A percentile compares a stretch with the other conserved stretches of the same genome.
These are phyloP conservation scores for Tubosaeta sp. DNA, from an alignment of 768 basidiomycete genomes.

Conservation along the genomic window DNA sequence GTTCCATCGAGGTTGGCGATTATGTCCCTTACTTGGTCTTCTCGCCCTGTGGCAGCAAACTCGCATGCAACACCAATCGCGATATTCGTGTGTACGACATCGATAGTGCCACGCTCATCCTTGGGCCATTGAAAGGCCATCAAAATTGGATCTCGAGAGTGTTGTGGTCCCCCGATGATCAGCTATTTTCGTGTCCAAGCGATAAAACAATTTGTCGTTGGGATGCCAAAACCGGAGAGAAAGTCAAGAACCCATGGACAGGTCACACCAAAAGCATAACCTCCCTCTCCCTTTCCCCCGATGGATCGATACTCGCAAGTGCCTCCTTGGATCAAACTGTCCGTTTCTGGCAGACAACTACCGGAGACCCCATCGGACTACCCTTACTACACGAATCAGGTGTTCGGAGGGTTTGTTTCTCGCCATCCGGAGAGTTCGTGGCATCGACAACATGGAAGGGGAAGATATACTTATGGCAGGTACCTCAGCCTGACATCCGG, in stretches of 20 bases:
- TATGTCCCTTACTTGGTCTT: background rate
- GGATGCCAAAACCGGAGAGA: background rate
- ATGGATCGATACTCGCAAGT: slow-evolving; percentile 9
- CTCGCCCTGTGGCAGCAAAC: background rate
- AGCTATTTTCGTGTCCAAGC: background rate
- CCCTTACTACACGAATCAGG: background rate
- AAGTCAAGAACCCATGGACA: background rate
- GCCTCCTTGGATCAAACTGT: slow-evolving; percentile 1
- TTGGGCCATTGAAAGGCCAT: background rate
- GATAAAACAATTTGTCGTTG: slow-evolving; percentile 11
- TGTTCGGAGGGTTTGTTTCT: background rate
- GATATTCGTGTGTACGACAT: slow-evolving; percentile 1
- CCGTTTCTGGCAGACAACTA: slow-evolving; percentile 7
- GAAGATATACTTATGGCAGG: background rate
- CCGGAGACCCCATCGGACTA: background rate
- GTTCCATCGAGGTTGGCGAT: background rate
- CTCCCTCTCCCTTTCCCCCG: background rate
- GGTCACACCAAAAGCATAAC: background rate
- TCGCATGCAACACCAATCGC: background rate
- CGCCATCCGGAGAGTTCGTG: slow-evolving; percentile 1
- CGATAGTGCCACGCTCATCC: background rate
- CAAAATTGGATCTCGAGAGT: background rate
- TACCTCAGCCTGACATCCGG: background rate
- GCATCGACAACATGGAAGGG: background rate
- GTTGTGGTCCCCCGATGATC: slow-evolving; percentile 6